Conservation (phyloP, 371 early-diverging fungal genomes). For the Rhizopus arrhizus region DNA sequence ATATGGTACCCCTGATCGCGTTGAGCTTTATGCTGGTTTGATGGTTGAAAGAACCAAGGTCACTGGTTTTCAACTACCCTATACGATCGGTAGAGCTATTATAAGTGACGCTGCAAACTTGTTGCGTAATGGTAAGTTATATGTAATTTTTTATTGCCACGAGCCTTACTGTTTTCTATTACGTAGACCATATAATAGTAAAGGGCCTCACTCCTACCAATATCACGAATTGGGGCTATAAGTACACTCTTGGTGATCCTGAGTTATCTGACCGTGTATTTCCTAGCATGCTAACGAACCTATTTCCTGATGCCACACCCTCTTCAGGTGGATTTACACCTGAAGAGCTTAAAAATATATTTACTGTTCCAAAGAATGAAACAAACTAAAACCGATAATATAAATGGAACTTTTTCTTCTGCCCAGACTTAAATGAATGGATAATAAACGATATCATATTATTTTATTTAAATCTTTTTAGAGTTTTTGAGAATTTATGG, state of each 20-base stretch:
- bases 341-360: conserved; percentile 24
- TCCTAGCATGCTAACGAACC: conserved; percentile 17
- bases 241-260: conserved; percentile 30
- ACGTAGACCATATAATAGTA: conserved; percentile 28
- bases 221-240: conserved; percentile 47
- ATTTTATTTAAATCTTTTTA: too few relatives aligned
- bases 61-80: conserved; percentile 49
- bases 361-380: conserved; percentile 16
- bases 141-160: neutral
- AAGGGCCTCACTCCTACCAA: conserved; percentile 45
- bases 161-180: too few relatives aligned
- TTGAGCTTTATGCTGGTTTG: conserved; percentile 55
- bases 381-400: too few relatives aligned
- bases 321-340: conserved; percentile 13
- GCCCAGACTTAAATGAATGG: too few relatives aligned
- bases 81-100: conserved; percentile 53
- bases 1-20: conserved; percentile 46
- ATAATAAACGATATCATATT: too few relatives aligned
- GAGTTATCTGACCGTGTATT: conserved; percentile 21
- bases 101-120: conserved; percentile 56
- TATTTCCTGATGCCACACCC: conserved; percentile 20
- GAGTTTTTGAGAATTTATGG: too few relatives aligned
- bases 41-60: conserved; percentile 49
- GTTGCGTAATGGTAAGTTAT: conserved; percentile 50
- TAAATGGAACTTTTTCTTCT: too few relatives aligned